Evolutionary conservation across 108 stramenopile species (phyloP).

Genomic region (Pseudonitzschia multistriata): DNA sequence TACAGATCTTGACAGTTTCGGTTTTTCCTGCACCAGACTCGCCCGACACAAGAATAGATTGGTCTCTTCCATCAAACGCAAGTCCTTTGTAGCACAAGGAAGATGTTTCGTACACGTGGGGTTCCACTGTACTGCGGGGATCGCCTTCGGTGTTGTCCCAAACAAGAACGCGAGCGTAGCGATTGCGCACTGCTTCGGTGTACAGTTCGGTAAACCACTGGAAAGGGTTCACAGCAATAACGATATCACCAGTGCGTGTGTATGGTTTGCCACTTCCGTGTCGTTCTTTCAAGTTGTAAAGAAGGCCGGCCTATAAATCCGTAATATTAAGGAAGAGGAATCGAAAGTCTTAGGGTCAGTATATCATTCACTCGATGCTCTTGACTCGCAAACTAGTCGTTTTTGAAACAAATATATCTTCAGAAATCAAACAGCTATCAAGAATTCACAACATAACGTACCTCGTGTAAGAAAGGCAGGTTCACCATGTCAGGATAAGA

Average conservation of each 20-base stretch:
- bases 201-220: constrained; percentile 81
- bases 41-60: constrained; percentile 87
- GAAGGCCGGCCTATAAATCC: constrained; percentile 55
- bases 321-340: not conserved
- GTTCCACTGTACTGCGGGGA: constrained; percentile 45
- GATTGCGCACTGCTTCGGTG: constrained; percentile 63
- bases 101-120: constrained; percentile 85
- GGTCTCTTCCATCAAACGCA: constrained; percentile 60
- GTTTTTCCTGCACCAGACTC: constrained; percentile 95
- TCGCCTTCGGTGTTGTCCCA: constrained; percentile 46
- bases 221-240: constrained; percentile 97
- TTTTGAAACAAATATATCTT: not conserved
- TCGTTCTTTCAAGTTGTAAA: constrained; percentile 83
- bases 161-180: constrained; percentile 70
- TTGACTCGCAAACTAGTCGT: too few relatives aligned
- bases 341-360: too few relatives aligned
- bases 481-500: constrained; percentile 78
- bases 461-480: constrained; percentile 89
- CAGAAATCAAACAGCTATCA: too few relatives aligned
- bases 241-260: constrained; percentile 91
- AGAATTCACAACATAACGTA: constrained; percentile 20
- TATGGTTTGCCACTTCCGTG: constrained; percentile 77
- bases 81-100: constrained; percentile 77
- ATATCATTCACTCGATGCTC: too few relatives aligned
- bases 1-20: constrained; percentile 91